Conservation (phyloP, 129 eudicot species). For the Tanacetum coccineum region DNA sequence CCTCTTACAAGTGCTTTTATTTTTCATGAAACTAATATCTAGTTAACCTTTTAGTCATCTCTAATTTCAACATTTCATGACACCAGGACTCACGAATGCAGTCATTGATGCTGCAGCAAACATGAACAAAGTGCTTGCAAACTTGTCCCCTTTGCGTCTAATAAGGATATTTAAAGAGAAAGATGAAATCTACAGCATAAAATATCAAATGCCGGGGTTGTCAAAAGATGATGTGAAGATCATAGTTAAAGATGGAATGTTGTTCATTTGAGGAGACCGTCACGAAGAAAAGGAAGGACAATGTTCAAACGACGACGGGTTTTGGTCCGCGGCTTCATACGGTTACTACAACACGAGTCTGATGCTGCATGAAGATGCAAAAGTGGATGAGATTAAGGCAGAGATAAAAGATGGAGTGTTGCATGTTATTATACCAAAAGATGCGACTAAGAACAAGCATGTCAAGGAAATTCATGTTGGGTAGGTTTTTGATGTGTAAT, state of each 20-base stretch:
- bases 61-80: too few species aligned
- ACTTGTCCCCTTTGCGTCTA: conserved; percentile 29
- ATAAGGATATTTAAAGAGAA: conserved; percentile 38
- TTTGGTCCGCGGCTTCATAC: conserved; percentile 34
- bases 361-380: conserved; percentile 64
- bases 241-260: conserved; percentile 39
- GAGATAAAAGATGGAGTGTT: conserved; percentile 72
- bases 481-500: not conserved
- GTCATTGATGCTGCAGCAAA: conserved; percentile 59
- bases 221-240: conserved; percentile 51
- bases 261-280: conserved; percentile 40
- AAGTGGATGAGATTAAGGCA: conserved; percentile 62
- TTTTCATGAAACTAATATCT: too few species aligned
- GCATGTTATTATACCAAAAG: conserved; percentile 56
- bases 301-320: conserved; percentile 33
- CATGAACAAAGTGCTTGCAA: conserved; percentile 52
- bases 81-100: too few species aligned
- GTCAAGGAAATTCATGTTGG: conserved; percentile 60
- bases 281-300: conserved; percentile 37
- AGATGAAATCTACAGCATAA: conserved; percentile 41
- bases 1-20: too few species aligned
- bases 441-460: conserved; percentile 42
- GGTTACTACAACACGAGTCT: conserved; percentile 50
- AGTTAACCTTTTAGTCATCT: too few species aligned
- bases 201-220: conserved; percentile 47